phyloP scores from a whole-genome alignment of 1,284 basidiomycete genomes.

The Ganoderma lingzhi region DNA sequence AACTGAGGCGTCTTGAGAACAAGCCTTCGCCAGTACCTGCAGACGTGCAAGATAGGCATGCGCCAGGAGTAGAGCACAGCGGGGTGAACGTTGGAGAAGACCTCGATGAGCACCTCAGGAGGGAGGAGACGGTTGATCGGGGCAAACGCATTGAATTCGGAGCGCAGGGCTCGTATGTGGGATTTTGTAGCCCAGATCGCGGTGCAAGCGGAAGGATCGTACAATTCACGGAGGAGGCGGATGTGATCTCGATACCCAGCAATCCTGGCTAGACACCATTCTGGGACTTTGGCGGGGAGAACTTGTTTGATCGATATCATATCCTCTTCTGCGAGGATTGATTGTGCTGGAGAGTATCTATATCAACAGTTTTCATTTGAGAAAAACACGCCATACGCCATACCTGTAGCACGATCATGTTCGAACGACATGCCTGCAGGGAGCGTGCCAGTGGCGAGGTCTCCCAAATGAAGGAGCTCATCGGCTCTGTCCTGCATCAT shows the following conservation, averaged over 20 bases:
- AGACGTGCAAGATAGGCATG: not conserved
- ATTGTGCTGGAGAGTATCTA: not conserved
- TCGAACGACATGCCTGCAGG: not conserved
- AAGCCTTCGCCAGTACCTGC: not conserved
- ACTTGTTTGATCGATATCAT: not conserved
- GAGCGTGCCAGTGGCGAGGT: not conserved
- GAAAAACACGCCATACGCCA: not conserved
- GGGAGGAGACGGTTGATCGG: slow-evolving; percentile 9
- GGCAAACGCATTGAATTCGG: not conserved
- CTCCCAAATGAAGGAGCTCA: not conserved
- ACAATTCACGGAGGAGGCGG: not conserved
- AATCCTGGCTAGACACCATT: not conserved
- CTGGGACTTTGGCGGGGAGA: not conserved
- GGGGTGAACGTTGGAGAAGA: slow-evolving; percentile 5
- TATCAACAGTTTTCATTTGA: not conserved
- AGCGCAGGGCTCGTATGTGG: slow-evolving; percentile 6
- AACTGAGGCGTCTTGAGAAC: slow-evolving; percentile 3
- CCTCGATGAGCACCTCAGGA: slow-evolving; percentile 9
- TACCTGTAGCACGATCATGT: not conserved
- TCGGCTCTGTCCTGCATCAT: not conserved
- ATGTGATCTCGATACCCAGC: not conserved
- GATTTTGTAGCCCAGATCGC: not conserved
- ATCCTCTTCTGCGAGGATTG: not conserved
- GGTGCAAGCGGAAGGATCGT: not conserved
- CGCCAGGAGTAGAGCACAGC: not conserved